Base-by-base conservation (phyloP, 495 filamentous ascomycete species). In the Penicillium arizonense region DNA sequence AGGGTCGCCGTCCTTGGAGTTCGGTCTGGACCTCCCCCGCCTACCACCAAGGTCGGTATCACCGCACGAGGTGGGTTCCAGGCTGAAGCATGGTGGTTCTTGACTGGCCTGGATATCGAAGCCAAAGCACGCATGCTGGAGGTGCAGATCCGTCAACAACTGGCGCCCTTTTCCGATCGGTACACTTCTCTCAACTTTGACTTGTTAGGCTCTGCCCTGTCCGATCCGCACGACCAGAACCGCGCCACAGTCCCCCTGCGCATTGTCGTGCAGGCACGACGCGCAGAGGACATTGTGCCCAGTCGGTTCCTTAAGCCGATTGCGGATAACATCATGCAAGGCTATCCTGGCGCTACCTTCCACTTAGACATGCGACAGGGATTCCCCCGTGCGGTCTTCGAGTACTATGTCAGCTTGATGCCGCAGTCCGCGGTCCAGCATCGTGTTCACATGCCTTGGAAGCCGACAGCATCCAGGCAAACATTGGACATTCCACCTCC, bases 11-110 rank as follows among this genome's bases (percentile, higher is more conserved):
- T 66, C 13, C 61, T 53, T n/a, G 63, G 63, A 1, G 63, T 64
- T 16, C 51, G 47, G 30, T 64, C 52, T 58, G 75, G 59, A 32
- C 62, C 48, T 41, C 78, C 81, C 26, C 81, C 81, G 8, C 70
- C 78, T 2, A 82, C 80, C 11, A 82, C 80, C 7, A 82, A 83
- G 58, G 68, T 81, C 5, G 80, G 73, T n/a, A 73, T 82, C 44
- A 77, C 75, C 12, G 74, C 77, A 3, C 64, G 65, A 9, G 75
- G 72, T 7, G 76, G 76, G 0, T 81, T 69, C 57, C 78, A 82
- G 55, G 71, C 68, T 3, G 75, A 83, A 55, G 57, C 62, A 12
- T 63, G 68, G 59, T 58, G 69, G 55, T 77, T 68, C 56, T 54
- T 73, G 53, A 66, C 63, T 21, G 73, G 79, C 1, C 67, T 78